phyloP scores from a whole-genome alignment of 1,284 basidiomycete genomes.

The Cystobasidiaceae sp. region DNA sequence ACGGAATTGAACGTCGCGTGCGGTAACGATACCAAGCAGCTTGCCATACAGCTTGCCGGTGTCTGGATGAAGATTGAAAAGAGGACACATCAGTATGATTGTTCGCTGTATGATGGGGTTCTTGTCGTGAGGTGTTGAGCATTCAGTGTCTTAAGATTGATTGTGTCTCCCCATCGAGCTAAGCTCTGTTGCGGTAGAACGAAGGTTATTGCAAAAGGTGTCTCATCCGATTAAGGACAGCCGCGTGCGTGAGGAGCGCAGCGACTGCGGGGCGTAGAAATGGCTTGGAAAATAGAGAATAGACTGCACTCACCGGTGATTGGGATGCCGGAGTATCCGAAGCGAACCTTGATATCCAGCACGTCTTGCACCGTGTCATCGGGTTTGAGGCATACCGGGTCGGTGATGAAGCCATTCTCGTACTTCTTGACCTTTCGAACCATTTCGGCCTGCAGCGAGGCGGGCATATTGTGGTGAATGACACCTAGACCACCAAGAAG shows the following conservation, averaged over 20 bases:
- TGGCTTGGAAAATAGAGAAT: too few species aligned
- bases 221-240: conserved; percentile 31
- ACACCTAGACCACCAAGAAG: conserved; percentile 95
- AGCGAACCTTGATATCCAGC: conserved; percentile 81
- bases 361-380: conserved; percentile 79
- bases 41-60: conserved; percentile 80
- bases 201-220: conserved; percentile 40
- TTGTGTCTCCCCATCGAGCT: conserved; percentile 40
- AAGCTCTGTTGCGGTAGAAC: conserved; percentile 40
- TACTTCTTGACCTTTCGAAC: conserved; percentile 90
- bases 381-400: conserved; percentile 81
- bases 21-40: conserved; percentile 93
- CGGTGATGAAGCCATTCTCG: conserved; percentile 97
- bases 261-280: conserved; percentile 59
- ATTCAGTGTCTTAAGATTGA: conserved; percentile 46
- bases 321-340: conserved; percentile 95
- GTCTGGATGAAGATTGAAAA: too few species aligned
- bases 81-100: too few species aligned
- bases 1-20: conserved; percentile 93
- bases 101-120: too few species aligned
- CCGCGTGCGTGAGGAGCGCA: neutral
- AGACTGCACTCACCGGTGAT: conserved; percentile 81
- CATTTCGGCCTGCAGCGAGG: conserved; percentile 88
- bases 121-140: conserved; percentile 47
- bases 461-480: conserved; percentile 93